A percentile compares a stretch with the other conserved stretches of the same genome.
These are phyloP conservation scores for Drosera spatulata DNA, from an alignment of 179 eudicot genomes.

Conservation along the genomic window DNA sequence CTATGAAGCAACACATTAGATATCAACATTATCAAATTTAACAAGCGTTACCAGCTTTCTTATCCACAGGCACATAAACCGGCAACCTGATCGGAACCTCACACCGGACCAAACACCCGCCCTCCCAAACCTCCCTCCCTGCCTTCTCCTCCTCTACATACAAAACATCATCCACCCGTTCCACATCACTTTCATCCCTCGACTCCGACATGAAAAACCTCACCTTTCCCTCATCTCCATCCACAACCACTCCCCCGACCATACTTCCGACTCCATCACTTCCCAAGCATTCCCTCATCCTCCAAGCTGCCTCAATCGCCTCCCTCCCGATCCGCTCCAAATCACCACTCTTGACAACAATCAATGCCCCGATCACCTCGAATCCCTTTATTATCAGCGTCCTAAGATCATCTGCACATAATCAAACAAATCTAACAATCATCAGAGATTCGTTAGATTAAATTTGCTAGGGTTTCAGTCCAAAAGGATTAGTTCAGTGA, in stretches of 20 bases:
- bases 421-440: neutral
- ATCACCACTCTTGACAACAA: slow-evolving; percentile 25
- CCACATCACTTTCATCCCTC: slow-evolving; percentile 25
- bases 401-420: slow-evolving; percentile 46
- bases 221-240: slow-evolving; percentile 22
- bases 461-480: too few species aligned
- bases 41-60: slow-evolving; percentile 30
- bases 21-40: neutral
- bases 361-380: slow-evolving; percentile 67
- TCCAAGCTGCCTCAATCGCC: slow-evolving; percentile 38
- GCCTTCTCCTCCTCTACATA: slow-evolving; percentile 60
- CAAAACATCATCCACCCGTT: slow-evolving; percentile 38
- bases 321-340: slow-evolving; percentile 23
- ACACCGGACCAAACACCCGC: slow-evolving; percentile 68
- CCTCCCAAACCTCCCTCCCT: slow-evolving; percentile 70
- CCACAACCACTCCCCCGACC: slow-evolving; percentile 45
- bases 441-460: neutral
- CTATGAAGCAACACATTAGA: too few species aligned
- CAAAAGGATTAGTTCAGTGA: too few species aligned
- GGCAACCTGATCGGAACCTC: slow-evolving; percentile 62
- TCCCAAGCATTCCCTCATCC: slow-evolving; percentile 33
- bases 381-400: slow-evolving; percentile 60
- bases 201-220: slow-evolving; percentile 38
- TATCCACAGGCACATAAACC: slow-evolving; percentile 42
- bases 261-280: slow-evolving; percentile 7